Percentiles rank a stretch among this genome's conserved stretches.
Conservation (phyloP, 352 stramenopile species). For the Pythium phragmitis region DNA sequence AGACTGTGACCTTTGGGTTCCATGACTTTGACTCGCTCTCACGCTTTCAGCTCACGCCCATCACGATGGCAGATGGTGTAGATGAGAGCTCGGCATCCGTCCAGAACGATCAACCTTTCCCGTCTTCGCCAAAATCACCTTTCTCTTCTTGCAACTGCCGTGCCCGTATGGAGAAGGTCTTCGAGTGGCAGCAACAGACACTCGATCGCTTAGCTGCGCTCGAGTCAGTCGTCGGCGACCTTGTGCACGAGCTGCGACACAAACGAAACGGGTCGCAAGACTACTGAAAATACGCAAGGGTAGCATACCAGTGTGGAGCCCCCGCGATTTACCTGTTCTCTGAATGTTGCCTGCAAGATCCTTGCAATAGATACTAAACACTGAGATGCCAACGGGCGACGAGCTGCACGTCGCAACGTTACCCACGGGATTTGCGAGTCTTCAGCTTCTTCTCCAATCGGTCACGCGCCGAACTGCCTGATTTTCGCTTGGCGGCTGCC, state of each 20-base stretch:
- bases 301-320: slow-evolving; percentile 19
- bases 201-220: slow-evolving; percentile 20
- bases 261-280: slow-evolving; percentile 11
- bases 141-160: slow-evolving; percentile 9
- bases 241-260: slow-evolving; percentile 16
- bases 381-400: background rate
- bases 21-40: slow-evolving; percentile 26
- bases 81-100: background rate
- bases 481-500: slow-evolving; percentile 52
- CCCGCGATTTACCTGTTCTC: slow-evolving; percentile 12
- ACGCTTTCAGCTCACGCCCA: slow-evolving; percentile 19
- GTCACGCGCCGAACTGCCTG: slow-evolving; percentile 52
- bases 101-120: background rate
- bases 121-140: background rate
- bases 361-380: slow-evolving; percentile 8
- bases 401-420: background rate
- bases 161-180: slow-evolving; percentile 2
- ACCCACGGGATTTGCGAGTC: slow-evolving; percentile 48
- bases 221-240: slow-evolving; percentile 16
- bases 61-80: slow-evolving; percentile 15
- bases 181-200: slow-evolving; percentile 20
- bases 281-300: slow-evolving; percentile 8
- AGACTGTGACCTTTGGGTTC: slow-evolving; percentile 26
- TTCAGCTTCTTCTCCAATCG: slow-evolving; percentile 84
- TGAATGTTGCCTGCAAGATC: background rate